Base-by-base conservation (phyloP, 257 asterid species). In the Penstemon barbatus region DNA sequence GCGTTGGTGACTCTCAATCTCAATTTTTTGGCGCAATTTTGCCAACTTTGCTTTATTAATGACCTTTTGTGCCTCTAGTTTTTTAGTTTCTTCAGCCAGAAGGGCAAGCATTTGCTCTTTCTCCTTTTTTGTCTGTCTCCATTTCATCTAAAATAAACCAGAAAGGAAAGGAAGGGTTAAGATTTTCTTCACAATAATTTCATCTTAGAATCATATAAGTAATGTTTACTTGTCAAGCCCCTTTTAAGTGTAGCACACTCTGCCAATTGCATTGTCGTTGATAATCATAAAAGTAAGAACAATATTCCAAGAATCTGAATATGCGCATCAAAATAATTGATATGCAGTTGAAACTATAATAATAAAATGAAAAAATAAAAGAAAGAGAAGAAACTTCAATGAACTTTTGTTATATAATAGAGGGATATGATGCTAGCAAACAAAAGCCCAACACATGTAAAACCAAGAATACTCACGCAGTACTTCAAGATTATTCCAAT, bases 1-100 rank as follows among this genome's bases (percentile, higher is more conserved):
- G 12, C 50, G 43, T 18, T 49, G 33, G 57, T 63, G 78, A 37
- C 70, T 38, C 19, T 51, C 76, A 3, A 54, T 49, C 55, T 63
- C 75, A n/a, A 69, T n/a, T 55, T 73, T 74, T 49, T 73, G 54
- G 44, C 63, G 65, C 76, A 73, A 11, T 25, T 68, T 68, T 39
- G 18, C 6, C 70, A 72, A 37, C 3, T 69, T 19, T 6, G 51
- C 53, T 52, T 37, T 65, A 9, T 57, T 68, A 43, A 40, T 67
- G 64, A 57, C 65, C 36, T 60, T 73, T 8, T 58, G 73, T 40
- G 6, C 33, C 60, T 69, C 57, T 6, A 9, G 42, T 42, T 15
- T 63, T 53, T 58, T 73, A 36, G 8, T 73, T 72, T 73, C 78
- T 64, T 77, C 75, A 13, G 70, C 55, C 13, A 63, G 66, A 44